These are phyloP conservation scores for Cinchona pubescens DNA, from an alignment of 257 asterid genomes.

Conservation along the genomic window DNA sequence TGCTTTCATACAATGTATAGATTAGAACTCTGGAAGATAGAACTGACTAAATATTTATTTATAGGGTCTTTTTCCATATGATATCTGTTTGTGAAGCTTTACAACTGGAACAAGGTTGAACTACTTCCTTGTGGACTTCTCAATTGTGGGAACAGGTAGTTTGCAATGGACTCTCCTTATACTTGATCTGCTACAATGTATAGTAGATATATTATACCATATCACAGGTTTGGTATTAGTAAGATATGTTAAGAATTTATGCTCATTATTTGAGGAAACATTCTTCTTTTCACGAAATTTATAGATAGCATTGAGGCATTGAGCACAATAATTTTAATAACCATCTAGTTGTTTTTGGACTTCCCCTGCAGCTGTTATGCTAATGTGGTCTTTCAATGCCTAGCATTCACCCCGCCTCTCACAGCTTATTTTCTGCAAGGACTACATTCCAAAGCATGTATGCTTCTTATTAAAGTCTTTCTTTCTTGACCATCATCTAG, in stretches of 20 bases:
- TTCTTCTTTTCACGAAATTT: not conserved
- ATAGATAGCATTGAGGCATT: not conserved
- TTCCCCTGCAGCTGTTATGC: slow-evolving; percentile 76
- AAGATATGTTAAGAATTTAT: not conserved
- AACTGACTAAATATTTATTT: slow-evolving; percentile 24
- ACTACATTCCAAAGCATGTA: slow-evolving; percentile 67
- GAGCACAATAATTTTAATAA: not conserved
- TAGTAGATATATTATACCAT: not conserved
- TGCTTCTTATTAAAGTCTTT: slow-evolving; percentile 16
- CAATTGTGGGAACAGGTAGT: slow-evolving; percentile 88
- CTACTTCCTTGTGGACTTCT: slow-evolving; percentile 65
- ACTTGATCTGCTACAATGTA: not conserved
- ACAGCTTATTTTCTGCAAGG: slow-evolving; percentile 81
- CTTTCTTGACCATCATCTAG: not conserved
- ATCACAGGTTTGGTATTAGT: not conserved
- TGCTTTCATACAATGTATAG: not conserved
- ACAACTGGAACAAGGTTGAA: slow-evolving; percentile 59
- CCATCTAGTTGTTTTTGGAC: slow-evolving; percentile 1
- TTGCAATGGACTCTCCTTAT: slow-evolving; percentile 13
- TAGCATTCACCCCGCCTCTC: slow-evolving; percentile 83
- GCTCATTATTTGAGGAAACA: not conserved
- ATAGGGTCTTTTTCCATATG: slow-evolving; percentile 73
- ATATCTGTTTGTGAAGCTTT: slow-evolving; percentile 74
- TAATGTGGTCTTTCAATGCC: slow-evolving; percentile 79
- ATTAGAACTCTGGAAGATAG: not conserved